Evolutionary conservation across 1,284 basidiomycete genomes (phyloP).

Genomic region (Puccinia novopanici): DNA sequence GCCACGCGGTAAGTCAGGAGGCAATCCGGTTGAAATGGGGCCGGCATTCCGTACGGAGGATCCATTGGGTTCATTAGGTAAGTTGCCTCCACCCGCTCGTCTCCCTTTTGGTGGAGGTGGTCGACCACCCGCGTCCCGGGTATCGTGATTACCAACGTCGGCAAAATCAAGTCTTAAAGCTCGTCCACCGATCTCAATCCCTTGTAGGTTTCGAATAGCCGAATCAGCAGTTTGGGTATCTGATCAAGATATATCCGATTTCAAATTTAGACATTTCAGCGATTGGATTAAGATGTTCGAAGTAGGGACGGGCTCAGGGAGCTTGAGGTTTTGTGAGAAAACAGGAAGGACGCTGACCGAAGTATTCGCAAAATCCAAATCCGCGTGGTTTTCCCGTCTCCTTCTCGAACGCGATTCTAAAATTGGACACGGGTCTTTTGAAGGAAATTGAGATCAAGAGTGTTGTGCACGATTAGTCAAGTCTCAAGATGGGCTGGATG

Average conservation of each 20-base stretch:
- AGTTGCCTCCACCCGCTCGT: constrained; percentile 16
- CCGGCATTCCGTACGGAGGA: constrained; percentile 21
- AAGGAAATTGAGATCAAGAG: not conserved
- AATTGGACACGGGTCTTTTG: constrained; percentile 35
- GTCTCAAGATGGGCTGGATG: not conserved
- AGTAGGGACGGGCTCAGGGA: constrained; percentile 68
- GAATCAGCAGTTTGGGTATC: constrained; percentile 88
- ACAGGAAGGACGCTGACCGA: constrained; percentile 33
- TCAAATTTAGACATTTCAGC: constrained; percentile 79
- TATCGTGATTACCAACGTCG: constrained; percentile 61
- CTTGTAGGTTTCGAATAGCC: constrained; percentile 82
- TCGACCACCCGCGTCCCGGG: constrained; percentile 29
- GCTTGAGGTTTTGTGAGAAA: not conserved
- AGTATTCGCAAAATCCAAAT: constrained; percentile 50
- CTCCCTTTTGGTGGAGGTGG: constrained; percentile 38
- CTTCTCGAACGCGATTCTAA: constrained; percentile 48
- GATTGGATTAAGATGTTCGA: constrained; percentile 81
- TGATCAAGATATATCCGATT: constrained; percentile 69
- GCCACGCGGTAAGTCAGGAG: constrained; percentile 75
- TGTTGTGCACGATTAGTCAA: not conserved
- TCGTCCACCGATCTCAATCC: constrained; percentile 75
- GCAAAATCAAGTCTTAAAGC: constrained; percentile 77
- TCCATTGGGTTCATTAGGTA: constrained; percentile 30
- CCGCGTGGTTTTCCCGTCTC: constrained; percentile 44
- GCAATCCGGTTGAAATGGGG: constrained; percentile 58